Evolutionary conservation across 805 yeast genomes (phyloP).

Genomic region (Zygotorulaspora chibaensis): DNA sequence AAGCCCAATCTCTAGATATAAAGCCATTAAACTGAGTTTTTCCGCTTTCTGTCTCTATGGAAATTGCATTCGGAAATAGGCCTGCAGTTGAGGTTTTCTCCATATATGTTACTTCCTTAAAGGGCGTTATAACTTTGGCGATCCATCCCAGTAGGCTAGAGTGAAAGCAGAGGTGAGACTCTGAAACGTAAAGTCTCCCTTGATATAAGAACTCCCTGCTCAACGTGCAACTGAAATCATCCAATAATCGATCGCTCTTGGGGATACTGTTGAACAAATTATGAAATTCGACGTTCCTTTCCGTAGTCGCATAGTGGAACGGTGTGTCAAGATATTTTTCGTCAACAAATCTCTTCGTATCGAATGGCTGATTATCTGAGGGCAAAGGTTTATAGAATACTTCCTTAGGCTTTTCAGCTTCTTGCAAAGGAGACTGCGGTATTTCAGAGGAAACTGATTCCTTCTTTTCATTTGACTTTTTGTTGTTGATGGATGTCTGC

Average conservation of each 20-base stretch:
- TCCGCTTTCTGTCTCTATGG: constrained; percentile 58
- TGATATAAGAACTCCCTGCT: constrained; percentile 82
- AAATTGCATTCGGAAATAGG: constrained; percentile 83
- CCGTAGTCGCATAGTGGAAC: constrained; percentile 59
- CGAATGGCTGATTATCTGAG: constrained; percentile 16
- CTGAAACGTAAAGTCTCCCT: constrained; percentile 81
- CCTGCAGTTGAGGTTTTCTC: constrained; percentile 87
- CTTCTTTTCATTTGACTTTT: neutral
- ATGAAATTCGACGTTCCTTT: constrained; percentile 74
- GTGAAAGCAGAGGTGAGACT: constrained; percentile 75
- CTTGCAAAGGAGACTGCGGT: constrained; percentile 17
- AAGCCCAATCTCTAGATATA: constrained; percentile 72
- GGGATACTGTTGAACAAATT: constrained; percentile 64
- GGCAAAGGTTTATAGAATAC: constrained; percentile 8
- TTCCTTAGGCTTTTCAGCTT: constrained; percentile 24
- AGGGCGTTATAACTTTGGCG: constrained; percentile 68
- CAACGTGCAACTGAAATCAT: constrained; percentile 87
- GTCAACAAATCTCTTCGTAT: constrained; percentile 47
- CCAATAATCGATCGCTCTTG: constrained; percentile 65
- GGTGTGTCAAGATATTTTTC: constrained; percentile 55
- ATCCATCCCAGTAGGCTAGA: constrained; percentile 84
- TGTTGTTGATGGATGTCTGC: constrained; percentile 19
- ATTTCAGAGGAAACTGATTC: constrained; percentile 6
- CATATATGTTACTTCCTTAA: constrained; percentile 54
- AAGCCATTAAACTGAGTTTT: constrained; percentile 85